A percentile compares a stretch with the other conserved stretches of the same genome.
Evolutionary conservation across 805 yeast species (phyloP).

Genomic region (Myxozyma neglecta): DNA sequence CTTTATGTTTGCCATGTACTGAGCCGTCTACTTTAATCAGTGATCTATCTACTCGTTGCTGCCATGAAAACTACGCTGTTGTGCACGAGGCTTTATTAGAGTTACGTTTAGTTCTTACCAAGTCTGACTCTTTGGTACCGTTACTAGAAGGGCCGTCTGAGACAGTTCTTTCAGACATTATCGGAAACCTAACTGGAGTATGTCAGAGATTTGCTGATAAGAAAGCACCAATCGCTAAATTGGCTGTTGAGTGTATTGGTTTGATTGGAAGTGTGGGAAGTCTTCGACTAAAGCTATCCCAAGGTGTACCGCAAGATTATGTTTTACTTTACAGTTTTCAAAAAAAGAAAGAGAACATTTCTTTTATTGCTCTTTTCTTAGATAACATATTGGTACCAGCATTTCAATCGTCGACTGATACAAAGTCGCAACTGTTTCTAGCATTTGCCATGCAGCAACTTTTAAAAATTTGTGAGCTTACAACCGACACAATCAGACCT

Average conservation of each 20-base stretch:
- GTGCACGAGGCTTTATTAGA: conserved; percentile 54
- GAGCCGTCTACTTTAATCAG: conserved; percentile 8
- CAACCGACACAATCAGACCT: conserved; percentile 17
- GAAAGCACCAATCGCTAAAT: conserved; percentile 48
- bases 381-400: conserved; percentile 74
- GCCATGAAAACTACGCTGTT: conserved; percentile 66
- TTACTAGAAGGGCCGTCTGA: conserved; percentile 1
- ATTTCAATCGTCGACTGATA: conserved; percentile 88
- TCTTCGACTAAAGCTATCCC: conserved; percentile 50
- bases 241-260: conserved; percentile 70
- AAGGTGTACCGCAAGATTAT: conserved; percentile 46
- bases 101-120: conserved; percentile 16
- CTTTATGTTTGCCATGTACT: conserved; percentile 1
- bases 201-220: conserved; percentile 34
- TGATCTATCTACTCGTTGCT: conserved; percentile 54
- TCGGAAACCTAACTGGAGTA: conserved; percentile 37
- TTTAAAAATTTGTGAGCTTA: conserved; percentile 60
- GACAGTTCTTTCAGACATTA: conserved; percentile 20
- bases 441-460: conserved; percentile 90
- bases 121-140: background rate
- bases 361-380: conserved; percentile 63
- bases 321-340: conserved; percentile 63
- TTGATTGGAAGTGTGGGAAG: conserved; percentile 75
- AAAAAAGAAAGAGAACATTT: conserved; percentile 59
- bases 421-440: conserved; percentile 74